Base-by-base conservation (phyloP, 306 rosid genomes). In the Cajanus cajan region DNA sequence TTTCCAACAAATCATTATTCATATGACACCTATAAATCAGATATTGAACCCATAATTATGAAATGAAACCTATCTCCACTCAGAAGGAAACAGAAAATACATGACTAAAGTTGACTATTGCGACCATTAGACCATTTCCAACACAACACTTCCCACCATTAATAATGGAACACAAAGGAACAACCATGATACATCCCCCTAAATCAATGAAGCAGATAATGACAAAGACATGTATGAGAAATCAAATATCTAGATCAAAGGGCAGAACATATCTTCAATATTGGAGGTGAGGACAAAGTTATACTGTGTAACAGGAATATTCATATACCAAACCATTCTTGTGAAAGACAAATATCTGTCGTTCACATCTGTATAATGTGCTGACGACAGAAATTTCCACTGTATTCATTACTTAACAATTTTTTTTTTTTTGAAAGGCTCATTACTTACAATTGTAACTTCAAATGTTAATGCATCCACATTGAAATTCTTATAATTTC, bases 211-310 rank as follows among this genome's bases (percentile, higher is more conserved):
- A 24, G 40, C 7, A 31, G 40, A 48, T 73, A 36, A 9, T 14
- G 76, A 67, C 31, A 40, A 15, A 63, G n/a, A 57, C 39, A 54
- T 4, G 6, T 80, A 58, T 2, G 25, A 50, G 44, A 48, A 52
- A 47, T 41, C 54, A 71, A 68, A 45, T 37, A 5, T 54, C 69
- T 65, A 64, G 13, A 44, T 28, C 45, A 24, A 72, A 55, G 66
- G 51, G 61, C 24, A 66, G 47, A 73, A 68, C 64, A 59, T 74
- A 18, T 76, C 70, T 74, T 58, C 73, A 79, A 33, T 62, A 64
- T 48, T 68, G 73, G 71, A 41, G 22, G 55, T 74, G 55, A 18
- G 39, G 36, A 45, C 33, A 59, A 16, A 47, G 57, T 34, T 48
- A 45, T 59, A 52, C 74, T 5, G 21, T 21, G 28, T 19, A 41